Evolutionary conservation across 1,284 basidiomycete species (phyloP).

Genomic region (Fomitopsis pinicola): DNA sequence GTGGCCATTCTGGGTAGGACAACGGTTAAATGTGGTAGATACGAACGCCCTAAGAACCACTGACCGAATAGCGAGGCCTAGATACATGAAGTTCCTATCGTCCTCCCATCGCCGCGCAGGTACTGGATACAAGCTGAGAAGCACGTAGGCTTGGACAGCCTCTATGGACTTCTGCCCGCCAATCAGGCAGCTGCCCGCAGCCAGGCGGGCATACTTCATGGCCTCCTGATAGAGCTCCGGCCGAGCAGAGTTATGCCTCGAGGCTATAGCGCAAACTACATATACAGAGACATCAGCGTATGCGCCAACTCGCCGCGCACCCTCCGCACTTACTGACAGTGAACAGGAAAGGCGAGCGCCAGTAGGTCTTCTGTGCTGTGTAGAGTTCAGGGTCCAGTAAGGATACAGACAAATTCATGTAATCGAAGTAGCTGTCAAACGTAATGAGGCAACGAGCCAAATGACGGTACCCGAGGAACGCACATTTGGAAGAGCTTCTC

Average conservation of each 20-base stretch:
- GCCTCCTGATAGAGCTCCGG: conserved; percentile 60
- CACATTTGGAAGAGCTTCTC: conserved; percentile 79
- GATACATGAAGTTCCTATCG: conserved; percentile 74
- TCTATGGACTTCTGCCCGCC: conserved; percentile 73
- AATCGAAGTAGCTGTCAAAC: conserved; percentile 59
- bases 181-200: conserved; percentile 69
- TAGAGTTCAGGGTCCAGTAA: conserved; percentile 74
- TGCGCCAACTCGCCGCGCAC: background rate
- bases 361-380: conserved; percentile 67
- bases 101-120: conserved; percentile 76
- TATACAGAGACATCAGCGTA: background rate
- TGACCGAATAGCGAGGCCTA: conserved; percentile 74
- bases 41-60: background rate
- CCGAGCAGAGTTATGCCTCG: conserved; percentile 64
- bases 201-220: conserved; percentile 69
- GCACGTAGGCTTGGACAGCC: conserved; percentile 67
- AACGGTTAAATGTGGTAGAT: background rate
- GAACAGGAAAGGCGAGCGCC: conserved; percentile 76
- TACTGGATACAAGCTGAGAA: conserved; percentile 70
- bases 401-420: conserved; percentile 70
- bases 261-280: conserved; percentile 74
- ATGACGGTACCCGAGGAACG: conserved; percentile 20
- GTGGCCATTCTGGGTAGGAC: conserved; percentile 56
- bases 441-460: conserved; percentile 6
- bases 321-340: conserved; percentile 63